Percentiles rank a stretch among this genome's conserved stretches.
phyloP scores from a whole-genome alignment of 352 stramenopile genomes.

The Hyaloperonospora brassicae region DNA sequence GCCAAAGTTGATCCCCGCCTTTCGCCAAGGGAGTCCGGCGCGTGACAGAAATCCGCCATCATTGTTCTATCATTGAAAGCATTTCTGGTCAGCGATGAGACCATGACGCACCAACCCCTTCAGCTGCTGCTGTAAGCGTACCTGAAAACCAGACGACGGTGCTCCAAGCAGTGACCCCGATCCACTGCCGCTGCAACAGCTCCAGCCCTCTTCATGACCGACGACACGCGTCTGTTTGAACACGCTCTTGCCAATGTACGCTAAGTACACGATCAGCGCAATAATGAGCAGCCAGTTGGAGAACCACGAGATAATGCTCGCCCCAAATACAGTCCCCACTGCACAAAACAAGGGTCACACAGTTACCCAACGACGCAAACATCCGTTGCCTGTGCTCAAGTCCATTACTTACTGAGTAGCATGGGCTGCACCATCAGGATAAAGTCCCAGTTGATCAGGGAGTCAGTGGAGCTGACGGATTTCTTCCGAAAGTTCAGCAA shows the following conservation, averaged over 20 bases:
- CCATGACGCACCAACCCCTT: background rate
- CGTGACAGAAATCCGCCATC: conserved; percentile 26
- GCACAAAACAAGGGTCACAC: conserved; percentile 3
- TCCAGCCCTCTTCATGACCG: conserved; percentile 70
- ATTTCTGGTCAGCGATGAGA: background rate
- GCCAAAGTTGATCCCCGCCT: conserved; percentile 58
- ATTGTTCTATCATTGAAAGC: conserved; percentile 13
- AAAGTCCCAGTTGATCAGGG: conserved; percentile 91
- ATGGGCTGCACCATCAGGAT: conserved; percentile 92
- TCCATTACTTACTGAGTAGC: conserved; percentile 27
- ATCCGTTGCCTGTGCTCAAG: background rate
- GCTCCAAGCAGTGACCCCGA: conserved; percentile 27
- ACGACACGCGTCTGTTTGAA: conserved; percentile 71
- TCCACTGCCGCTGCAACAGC: conserved; percentile 25
- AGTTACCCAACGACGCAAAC: conserved; percentile 1
- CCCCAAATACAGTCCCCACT: conserved; percentile 46
- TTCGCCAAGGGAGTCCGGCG: conserved; percentile 38
- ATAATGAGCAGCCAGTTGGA: conserved; percentile 71
- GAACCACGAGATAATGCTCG: conserved; percentile 84
- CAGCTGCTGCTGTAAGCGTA: background rate
- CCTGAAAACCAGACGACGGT: conserved; percentile 24
- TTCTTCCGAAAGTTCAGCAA: conserved; percentile 33
- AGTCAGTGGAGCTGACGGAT: conserved; percentile 29
- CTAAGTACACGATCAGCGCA: conserved; percentile 77
- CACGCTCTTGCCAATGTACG: conserved; percentile 63